phyloP scores from a whole-genome alignment of 2,329 filamentous ascomycete species.

The Xylariaceae sp. region DNA sequence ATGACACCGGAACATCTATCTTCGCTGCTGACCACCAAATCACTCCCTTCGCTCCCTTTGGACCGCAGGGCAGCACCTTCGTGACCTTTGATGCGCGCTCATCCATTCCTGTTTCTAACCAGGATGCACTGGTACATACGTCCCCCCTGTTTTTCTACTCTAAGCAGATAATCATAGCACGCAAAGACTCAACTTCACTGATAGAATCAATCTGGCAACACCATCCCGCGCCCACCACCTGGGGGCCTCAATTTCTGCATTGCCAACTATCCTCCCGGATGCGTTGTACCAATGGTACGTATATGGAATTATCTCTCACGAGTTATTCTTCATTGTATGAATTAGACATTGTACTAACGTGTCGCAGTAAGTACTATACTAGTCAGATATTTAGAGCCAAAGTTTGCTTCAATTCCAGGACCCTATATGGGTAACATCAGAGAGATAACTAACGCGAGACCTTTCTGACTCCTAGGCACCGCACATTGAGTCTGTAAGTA shows the following conservation, averaged over 20 bases:
- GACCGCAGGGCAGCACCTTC: conserved; percentile 7
- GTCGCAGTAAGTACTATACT: too few species aligned
- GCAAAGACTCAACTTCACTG: too few species aligned
- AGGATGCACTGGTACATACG: background rate
- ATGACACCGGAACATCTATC: conserved; percentile 7
- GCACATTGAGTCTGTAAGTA: conserved; percentile 27
- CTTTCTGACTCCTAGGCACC: conserved; percentile 25
- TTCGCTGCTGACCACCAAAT: conserved; percentile 11
- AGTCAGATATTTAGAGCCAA: too few species aligned
- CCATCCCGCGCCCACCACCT: background rate
- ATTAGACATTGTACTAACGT: too few species aligned
- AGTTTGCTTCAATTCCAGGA: too few species aligned
- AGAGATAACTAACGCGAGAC: too few species aligned
- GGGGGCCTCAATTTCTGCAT: conserved; percentile 36
- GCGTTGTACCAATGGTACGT: conserved; percentile 32
- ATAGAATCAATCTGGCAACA: background rate
- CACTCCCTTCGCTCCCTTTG: conserved; percentile 6
- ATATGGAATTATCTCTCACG: too few species aligned
- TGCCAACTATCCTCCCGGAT: conserved; percentile 30
- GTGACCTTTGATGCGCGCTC: conserved; percentile 7
- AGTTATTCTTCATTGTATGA: too few species aligned
- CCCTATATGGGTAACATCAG: too few species aligned
- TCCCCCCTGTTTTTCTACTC: too few species aligned
- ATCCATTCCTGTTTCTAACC: conserved; percentile 13
- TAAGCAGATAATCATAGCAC: too few species aligned